Percentiles rank a stretch among this genome's conserved stretches.
These are phyloP conservation scores for Yamadazyma epiphylla DNA, from an alignment of 1,139 yeast species.

Conservation along the genomic window DNA sequence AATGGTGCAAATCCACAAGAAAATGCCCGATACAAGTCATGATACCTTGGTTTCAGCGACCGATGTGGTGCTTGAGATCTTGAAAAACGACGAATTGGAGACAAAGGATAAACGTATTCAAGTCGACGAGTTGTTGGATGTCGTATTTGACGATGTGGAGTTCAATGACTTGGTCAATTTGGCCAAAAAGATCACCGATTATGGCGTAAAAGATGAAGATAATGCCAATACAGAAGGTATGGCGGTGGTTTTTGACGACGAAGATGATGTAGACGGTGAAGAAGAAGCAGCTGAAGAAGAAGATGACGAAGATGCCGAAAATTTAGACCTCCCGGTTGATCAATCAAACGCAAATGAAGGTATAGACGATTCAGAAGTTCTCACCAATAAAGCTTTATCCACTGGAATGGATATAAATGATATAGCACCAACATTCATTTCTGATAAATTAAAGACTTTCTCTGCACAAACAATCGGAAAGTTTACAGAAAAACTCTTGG, in stretches of 20 bases:
- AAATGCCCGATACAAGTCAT: conserved; percentile 38
- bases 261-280: conserved; percentile 26
- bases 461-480: not conserved
- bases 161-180: conserved; percentile 54
- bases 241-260: conserved; percentile 25
- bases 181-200: conserved; percentile 57
- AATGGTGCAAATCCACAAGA: conserved; percentile 23
- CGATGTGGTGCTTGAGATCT: conserved; percentile 59
- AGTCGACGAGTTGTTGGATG: conserved; percentile 41
- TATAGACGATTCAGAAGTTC: conserved; percentile 7
- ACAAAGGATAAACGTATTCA: conserved; percentile 30
- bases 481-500: conserved; percentile 13
- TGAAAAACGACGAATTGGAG: conserved; percentile 45
- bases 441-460: conserved; percentile 5
- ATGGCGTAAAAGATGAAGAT: conserved; percentile 25
- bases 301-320: conserved; percentile 18
- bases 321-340: conserved; percentile 9
- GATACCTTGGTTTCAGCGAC: conserved; percentile 54
- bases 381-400: conserved; percentile 1
- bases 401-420: conserved; percentile 10
- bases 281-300: conserved; percentile 19
- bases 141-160: conserved; percentile 37
- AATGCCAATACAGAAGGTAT: conserved; percentile 18
- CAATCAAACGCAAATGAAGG: conserved; percentile 10
- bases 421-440: conserved; percentile 18